Evolutionary conservation across 371 early-diverging fungal species (phyloP).

Genomic region (Coemansia sp.): DNA sequence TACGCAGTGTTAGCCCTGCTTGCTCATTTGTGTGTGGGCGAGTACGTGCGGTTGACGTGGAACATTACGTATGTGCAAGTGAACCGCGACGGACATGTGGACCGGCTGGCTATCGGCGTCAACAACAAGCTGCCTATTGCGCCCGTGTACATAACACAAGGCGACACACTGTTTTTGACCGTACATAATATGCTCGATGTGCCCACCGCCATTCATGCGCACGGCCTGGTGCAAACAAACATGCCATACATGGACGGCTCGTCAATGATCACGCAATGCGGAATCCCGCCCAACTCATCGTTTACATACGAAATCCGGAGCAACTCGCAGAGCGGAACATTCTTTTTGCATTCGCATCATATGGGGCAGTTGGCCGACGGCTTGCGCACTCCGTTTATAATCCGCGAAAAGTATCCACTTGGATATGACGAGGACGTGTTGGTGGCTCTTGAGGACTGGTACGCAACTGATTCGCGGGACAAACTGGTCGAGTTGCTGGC

Average conservation of each 20-base stretch:
- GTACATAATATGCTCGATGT: constrained; percentile 61
- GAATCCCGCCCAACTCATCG: constrained; percentile 55
- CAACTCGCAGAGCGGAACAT: constrained; percentile 62
- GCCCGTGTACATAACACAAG: not conserved
- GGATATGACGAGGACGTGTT: constrained; percentile 69
- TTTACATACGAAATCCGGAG: constrained; percentile 63
- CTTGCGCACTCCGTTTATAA: constrained; percentile 68
- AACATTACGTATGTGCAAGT: constrained; percentile 62
- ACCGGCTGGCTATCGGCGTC: constrained; percentile 66
- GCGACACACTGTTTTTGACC: constrained; percentile 62
- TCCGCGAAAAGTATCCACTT: constrained; percentile 56
- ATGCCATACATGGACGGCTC: constrained; percentile 63
- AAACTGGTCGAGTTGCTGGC: not conserved
- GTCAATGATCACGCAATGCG: constrained; percentile 59
- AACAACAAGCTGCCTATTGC: constrained; percentile 71
- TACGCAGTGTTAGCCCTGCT: not conserved
- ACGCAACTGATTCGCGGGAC: constrained; percentile 4
- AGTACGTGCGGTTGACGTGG: constrained; percentile 62
- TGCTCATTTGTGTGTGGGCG: not conserved
- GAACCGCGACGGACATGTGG: constrained; percentile 62
- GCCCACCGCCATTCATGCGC: constrained; percentile 63
- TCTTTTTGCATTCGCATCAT: constrained; percentile 69
- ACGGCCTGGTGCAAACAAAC: constrained; percentile 66
- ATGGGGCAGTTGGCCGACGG: constrained; percentile 76
- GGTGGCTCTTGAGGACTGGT: constrained; percentile 54